These are phyloP conservation scores for Echria macrotheca DNA, from an alignment of 495 filamentous ascomycete species.

Conservation along the genomic window DNA sequence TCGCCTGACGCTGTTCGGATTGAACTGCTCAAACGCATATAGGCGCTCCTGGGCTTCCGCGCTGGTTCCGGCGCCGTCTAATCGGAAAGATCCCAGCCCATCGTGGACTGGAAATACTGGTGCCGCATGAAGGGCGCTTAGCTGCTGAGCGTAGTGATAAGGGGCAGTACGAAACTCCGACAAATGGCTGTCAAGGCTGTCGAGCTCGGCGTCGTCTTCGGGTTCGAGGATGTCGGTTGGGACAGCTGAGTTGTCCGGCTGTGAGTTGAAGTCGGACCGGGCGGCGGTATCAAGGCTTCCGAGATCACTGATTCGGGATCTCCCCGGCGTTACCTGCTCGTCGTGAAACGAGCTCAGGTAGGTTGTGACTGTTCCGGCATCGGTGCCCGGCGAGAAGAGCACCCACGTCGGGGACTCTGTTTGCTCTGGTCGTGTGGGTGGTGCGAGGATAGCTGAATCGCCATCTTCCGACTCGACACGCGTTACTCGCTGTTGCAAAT, in stretches of 20 bases:
- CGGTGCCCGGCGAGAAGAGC: conserved; percentile 75
- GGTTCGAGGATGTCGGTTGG: conserved; percentile 43
- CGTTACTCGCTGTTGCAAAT: conserved; percentile 49
- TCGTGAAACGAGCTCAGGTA: conserved; percentile 67
- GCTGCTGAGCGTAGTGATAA: conserved; percentile 41
- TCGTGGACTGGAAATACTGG: conserved; percentile 84
- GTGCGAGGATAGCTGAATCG: conserved; percentile 38
- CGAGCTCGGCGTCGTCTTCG: conserved; percentile 73
- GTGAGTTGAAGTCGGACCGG: conserved; percentile 40
- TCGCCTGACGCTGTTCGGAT: conserved; percentile 64
- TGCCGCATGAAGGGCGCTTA: conserved; percentile 25
- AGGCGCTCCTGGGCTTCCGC: conserved; percentile 66
- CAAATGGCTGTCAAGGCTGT: conserved; percentile 86
- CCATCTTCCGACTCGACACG: conserved; percentile 37
- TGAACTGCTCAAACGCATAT: conserved; percentile 79
- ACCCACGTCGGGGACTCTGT: conserved; percentile 92
- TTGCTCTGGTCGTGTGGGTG: conserved; percentile 31
- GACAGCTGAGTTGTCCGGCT: conserved; percentile 35
- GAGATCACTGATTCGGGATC: conserved; percentile 76
- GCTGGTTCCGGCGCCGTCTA: conserved; percentile 38
- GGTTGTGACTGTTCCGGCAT: conserved; percentile 57
- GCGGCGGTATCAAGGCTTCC: conserved; percentile 70
- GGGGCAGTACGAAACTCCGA: conserved; percentile 72
- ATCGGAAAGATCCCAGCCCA: conserved; percentile 74
- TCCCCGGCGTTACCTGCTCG: conserved; percentile 64